Evolutionary conservation across 2,329 filamentous ascomycete species (phyloP), one percentile per base, ranked within the genome.

Genomic region (Tolypocladium tundrense): DNA sequence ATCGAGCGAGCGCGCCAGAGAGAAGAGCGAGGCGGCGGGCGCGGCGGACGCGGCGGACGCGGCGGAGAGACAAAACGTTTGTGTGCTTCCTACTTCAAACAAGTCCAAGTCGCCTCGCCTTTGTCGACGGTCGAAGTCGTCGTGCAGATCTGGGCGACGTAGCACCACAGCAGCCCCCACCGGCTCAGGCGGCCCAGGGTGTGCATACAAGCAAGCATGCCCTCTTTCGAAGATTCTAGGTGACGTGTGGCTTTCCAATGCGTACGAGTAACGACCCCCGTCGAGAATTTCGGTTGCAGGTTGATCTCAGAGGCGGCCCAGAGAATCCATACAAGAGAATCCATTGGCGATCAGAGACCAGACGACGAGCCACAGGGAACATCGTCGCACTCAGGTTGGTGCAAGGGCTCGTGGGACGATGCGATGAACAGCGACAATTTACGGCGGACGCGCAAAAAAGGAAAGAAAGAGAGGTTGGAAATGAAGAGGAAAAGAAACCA

Each of bases 111-210:
- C 45, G 45, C 27, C n/a, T 57, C 21, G 31, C n/a, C 14, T 9
- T 50, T 41, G 43, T 52, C 42, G n/a, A 13, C n/a, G 16, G 35
- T 10, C 21, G 41, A 16, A 8, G 50, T 53, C 43, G 31, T 40
- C 40, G 39, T 53, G 40, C 42, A 53, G 53, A 56, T 54, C 40
- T 35, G 19, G 54, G 31, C 43, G 33, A 40, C 40, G 35, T 54
- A 8, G 40, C 53, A 52, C 31, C 31, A n/a, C 40, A 45, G 37
- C 27, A 50, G 27, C 33, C 54, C 56, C 59, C 59, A 55, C 59
- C 57, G 16, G 59, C 57, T 60, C 59, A 59, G 59, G 59, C 48
- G 54, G 54, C 31, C 59, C 39, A 53, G 57, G 57, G 40, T 60
- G 21, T 27, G 37, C 16, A 33, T 16, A 6, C 48, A 27, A n/a